Conservation (phyloP, 1,139 yeast genomes). For the Keqinozyma sinolaborantium region DNA sequence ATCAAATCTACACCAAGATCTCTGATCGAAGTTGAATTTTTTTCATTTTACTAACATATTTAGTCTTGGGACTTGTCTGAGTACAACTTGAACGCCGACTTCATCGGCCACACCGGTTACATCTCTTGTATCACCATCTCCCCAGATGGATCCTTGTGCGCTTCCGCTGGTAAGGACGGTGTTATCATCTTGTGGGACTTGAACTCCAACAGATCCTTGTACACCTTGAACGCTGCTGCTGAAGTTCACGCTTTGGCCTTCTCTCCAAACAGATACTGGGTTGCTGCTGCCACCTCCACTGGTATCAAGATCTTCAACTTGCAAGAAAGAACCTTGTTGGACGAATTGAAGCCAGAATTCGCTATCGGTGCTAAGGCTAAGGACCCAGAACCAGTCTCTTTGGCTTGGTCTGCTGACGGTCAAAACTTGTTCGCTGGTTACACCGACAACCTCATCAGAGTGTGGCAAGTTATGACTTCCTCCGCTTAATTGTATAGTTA, state of each 20-base stretch:
- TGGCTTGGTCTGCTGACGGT: slow-evolving; percentile 99
- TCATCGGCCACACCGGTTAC: slow-evolving; percentile 99
- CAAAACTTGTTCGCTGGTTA: slow-evolving; percentile 99
- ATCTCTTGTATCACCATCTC: slow-evolving; percentile 96
- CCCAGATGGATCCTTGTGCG: slow-evolving; percentile 99
- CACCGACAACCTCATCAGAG: slow-evolving; percentile 99
- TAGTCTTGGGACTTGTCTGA: slow-evolving; percentile 95
- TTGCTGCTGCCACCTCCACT: slow-evolving; percentile 98
- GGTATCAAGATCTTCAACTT: slow-evolving; percentile 98
- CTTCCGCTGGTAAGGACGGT: slow-evolving; percentile 99
- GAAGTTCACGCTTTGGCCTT: slow-evolving; percentile 98
- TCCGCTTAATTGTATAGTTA: slow-evolving; percentile 36
- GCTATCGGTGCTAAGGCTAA: slow-evolving; percentile 86
- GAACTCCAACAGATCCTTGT: slow-evolving; percentile 81
- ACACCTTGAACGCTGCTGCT: slow-evolving; percentile 93
- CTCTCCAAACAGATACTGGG: slow-evolving; percentile 99
- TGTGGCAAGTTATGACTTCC: slow-evolving; percentile 99
- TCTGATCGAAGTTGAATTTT: slow-evolving; percentile 59
- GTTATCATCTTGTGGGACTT: slow-evolving; percentile 98
- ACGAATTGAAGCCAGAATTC: slow-evolving; percentile 98
- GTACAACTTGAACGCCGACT: slow-evolving; percentile 90
- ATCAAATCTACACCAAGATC: slow-evolving; percentile 95
- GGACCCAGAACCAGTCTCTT: slow-evolving; percentile 98
- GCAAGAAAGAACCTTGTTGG: slow-evolving; percentile 93
- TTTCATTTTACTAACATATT: slow-evolving; percentile 19